phyloP scores from a whole-genome alignment of 2,329 filamentous ascomycete genomes.

The Phialemoniopsis sp. region DNA sequence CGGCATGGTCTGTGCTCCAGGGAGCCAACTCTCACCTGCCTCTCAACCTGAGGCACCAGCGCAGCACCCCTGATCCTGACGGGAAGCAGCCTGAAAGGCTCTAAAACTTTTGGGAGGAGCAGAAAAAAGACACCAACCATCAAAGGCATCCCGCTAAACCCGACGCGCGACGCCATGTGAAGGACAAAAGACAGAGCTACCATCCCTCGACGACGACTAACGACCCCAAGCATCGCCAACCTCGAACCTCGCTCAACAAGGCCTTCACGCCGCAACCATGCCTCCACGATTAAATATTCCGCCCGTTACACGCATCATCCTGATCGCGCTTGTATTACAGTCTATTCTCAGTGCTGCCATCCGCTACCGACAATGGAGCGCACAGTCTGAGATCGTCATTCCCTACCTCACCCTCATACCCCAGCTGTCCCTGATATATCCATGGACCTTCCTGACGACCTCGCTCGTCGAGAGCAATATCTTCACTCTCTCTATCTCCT shows the following conservation, averaged over 20 bases:
- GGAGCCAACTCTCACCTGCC: too few species aligned
- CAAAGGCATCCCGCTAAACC: too few species aligned
- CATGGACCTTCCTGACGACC: slow-evolving; percentile 86
- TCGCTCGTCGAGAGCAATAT: slow-evolving; percentile 92
- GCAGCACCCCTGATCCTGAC: too few species aligned
- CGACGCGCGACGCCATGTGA: too few species aligned
- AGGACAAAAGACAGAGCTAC: slow-evolving; percentile 5
- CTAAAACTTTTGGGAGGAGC: too few species aligned
- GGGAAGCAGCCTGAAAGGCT: too few species aligned
- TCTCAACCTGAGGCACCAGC: too few species aligned
- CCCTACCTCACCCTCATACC: slow-evolving; percentile 88
- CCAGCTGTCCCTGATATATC: slow-evolving; percentile 77
- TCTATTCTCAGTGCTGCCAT: slow-evolving; percentile 80
- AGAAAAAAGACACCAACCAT: too few species aligned
- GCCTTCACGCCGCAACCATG: slow-evolving; percentile 44
- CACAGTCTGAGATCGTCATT: slow-evolving; percentile 62
- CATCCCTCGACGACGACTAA: slow-evolving; percentile 4
- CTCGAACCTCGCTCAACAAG: slow-evolving; percentile 4
- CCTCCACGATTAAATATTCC: slow-evolving; percentile 85
- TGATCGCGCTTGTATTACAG: slow-evolving; percentile 70
- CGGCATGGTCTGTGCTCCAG: too few species aligned
- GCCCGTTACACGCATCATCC: slow-evolving; percentile 78
- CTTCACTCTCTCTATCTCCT: slow-evolving; percentile 76
- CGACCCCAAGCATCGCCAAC: slow-evolving; percentile 2
- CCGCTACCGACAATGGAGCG: slow-evolving; percentile 66